Evolutionary conservation across 139 green algal species (phyloP).

Genomic region (Micromonas pusilla): DNA sequence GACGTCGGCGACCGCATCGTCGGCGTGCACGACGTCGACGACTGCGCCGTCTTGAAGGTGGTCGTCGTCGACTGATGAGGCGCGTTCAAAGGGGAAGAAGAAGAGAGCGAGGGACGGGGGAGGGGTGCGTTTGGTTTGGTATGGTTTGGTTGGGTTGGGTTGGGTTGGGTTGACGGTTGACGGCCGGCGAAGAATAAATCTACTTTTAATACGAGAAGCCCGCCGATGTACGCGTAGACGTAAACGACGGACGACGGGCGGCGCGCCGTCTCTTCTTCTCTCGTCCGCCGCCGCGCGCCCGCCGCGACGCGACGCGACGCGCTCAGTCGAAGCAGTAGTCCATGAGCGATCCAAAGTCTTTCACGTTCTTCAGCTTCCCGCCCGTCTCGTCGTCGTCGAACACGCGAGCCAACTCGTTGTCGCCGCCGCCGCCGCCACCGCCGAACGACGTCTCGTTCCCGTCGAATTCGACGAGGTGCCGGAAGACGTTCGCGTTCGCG

Average conservation of each 20-base stretch:
- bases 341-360: background rate
- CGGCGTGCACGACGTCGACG: background rate
- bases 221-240: no score
- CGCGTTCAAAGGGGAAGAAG: no score
- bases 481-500: no score
- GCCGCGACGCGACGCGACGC: no score
- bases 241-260: no score
- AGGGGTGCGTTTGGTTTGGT: background rate
- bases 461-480: no score
- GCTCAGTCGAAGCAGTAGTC: background rate
- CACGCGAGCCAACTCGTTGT: background rate
- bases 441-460: no score
- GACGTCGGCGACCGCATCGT: constrained; percentile 18
- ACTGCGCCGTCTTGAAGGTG: constrained; percentile 57
- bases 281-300: no score
- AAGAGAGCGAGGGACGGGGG: background rate
- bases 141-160: background rate
- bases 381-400: background rate
- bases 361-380: background rate
- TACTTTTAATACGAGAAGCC: background rate
- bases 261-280: no score
- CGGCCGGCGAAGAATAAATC: background rate
- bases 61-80: constrained; percentile 61
- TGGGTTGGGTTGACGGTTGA: background rate
- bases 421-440: no score